A percentile compares a stretch with the other conserved stretches of the same genome.
phyloP scores from a whole-genome alignment of 140 eudicot genomes.

The Erigeron philadelphicus region DNA sequence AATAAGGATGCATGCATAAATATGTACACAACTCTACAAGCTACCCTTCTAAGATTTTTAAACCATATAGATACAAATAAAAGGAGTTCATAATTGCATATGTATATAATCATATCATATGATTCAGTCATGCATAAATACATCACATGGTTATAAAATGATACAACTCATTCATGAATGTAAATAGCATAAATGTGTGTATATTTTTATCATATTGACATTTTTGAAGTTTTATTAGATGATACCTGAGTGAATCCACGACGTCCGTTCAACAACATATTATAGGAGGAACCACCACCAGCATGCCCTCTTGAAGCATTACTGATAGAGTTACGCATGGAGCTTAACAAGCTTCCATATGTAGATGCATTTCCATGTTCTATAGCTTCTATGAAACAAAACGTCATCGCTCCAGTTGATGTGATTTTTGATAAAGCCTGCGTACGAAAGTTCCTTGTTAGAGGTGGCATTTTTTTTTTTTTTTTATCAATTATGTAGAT shows the following conservation, averaged over 20 bases:
- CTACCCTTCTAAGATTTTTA: neutral
- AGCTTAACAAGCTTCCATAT: constrained; percentile 65
- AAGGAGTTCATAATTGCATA: neutral
- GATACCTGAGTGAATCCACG: constrained; percentile 73
- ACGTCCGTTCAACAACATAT: constrained; percentile 41
- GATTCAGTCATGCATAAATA: neutral
- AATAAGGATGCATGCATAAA: too few species aligned
- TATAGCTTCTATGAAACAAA: constrained; percentile 83
- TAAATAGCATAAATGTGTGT: neutral
- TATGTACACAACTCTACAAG: too few species aligned
- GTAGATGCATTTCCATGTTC: constrained; percentile 84
- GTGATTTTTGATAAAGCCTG: constrained; percentile 89
- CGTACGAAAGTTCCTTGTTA: constrained; percentile 1
- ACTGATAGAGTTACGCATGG: constrained; percentile 71
- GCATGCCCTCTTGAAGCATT: constrained; percentile 37
- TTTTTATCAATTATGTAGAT: neutral
- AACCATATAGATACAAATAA: neutral
- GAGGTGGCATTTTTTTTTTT: neutral
- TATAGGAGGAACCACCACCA: constrained; percentile 36
- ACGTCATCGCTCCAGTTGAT: constrained; percentile 98
- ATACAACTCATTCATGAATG: neutral
- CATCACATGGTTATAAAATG: neutral
- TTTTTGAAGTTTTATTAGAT: neutral
- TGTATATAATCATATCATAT: neutral
- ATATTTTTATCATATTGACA: neutral